A percentile compares a stretch with the other conserved stretches of the same genome.
Evolutionary conservation across 2,329 filamentous ascomycete species (phyloP).

Genomic region (Colletotrichum magnum): DNA sequence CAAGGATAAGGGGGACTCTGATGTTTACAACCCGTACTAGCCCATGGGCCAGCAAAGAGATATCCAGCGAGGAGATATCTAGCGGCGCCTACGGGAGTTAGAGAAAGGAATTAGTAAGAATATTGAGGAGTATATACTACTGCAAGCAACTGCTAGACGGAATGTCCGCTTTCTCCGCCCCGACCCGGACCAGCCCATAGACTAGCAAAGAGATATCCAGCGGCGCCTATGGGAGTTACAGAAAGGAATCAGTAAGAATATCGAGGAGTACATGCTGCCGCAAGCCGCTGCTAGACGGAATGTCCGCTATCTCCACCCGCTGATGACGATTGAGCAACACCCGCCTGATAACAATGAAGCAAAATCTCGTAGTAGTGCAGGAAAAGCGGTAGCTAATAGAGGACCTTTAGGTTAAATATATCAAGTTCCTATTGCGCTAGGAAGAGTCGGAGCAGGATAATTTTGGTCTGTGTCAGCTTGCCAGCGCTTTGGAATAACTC

Average conservation of each 20-base stretch:
- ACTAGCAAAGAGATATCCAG: conserved; percentile 72
- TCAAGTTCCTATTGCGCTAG: no score
- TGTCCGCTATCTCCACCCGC: no score
- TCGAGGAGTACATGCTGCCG: conserved; percentile 78
- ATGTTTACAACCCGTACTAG: conserved; percentile 87
- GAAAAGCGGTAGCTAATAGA: no score
- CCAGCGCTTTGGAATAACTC: no score
- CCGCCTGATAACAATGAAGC: no score
- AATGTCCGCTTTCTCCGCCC: no score
- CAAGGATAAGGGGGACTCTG: conserved; percentile 43
- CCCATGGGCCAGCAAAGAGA: conserved; percentile 79
- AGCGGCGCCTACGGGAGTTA: conserved; percentile 79
- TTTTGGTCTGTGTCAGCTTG: no score
- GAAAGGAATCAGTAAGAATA: conserved; percentile 73
- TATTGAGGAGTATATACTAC: conserved; percentile 79
- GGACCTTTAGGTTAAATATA: no score
- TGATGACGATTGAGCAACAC: no score
- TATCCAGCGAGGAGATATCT: conserved; percentile 57
- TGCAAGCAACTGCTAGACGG: conserved; percentile 42
- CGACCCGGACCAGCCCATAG: conserved; percentile 85
- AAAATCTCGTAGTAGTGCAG: no score
- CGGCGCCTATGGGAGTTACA: conserved; percentile 67
- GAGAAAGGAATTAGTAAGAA: conserved; percentile 72
- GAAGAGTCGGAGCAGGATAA: no score
- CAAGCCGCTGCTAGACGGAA: no score